A percentile compares a stretch with the other conserved stretches of the same genome.
These are phyloP conservation scores for Brassica rapa DNA, from an alignment of 345 rosid genomes.

Conservation along the genomic window DNA sequence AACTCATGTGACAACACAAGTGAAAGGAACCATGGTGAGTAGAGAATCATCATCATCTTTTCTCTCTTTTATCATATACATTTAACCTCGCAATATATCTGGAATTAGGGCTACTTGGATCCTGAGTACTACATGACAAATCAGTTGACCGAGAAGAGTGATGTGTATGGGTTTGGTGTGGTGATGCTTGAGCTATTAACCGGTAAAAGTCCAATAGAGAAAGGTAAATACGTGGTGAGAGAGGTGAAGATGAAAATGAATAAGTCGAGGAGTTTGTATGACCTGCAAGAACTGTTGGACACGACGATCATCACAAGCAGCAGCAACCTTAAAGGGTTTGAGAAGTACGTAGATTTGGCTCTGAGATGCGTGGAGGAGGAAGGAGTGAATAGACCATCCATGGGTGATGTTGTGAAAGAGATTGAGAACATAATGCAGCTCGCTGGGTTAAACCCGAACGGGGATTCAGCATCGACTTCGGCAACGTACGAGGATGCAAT, in stretches of 20 bases:
- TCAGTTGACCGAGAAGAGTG: constrained; percentile 89
- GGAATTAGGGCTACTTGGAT: constrained; percentile 77
- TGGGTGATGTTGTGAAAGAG: constrained; percentile 77
- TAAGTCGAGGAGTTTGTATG: constrained; percentile 56
- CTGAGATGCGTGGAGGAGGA: constrained; percentile 65
- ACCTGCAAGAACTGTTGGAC: constrained; percentile 69
- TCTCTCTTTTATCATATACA: not conserved
- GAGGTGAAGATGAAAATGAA: constrained; percentile 68
- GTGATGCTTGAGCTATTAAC: constrained; percentile 76
- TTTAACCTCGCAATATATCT: not conserved
- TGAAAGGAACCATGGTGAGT: constrained; percentile 95
- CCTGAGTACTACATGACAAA: constrained; percentile 97
- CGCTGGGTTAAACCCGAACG: constrained; percentile 61
- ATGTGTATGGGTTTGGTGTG: constrained; percentile 95
- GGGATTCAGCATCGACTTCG: constrained; percentile 57
- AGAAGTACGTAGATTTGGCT: constrained; percentile 63
- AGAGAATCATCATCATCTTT: not conserved
- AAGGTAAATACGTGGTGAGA: constrained; percentile 79
- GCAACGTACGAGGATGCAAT: constrained; percentile 46
- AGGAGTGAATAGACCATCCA: constrained; percentile 63
- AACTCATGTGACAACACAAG: constrained; percentile 85
- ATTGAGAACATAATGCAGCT: constrained; percentile 66
- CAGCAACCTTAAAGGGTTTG: constrained; percentile 54
- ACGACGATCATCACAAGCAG: constrained; percentile 49
- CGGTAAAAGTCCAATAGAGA: constrained; percentile 72